A percentile compares a stretch with the other conserved stretches of the same genome.
phyloP scores from a whole-genome alignment of 1,139 yeast species.

The Lodderomyces metapsilosis region DNA sequence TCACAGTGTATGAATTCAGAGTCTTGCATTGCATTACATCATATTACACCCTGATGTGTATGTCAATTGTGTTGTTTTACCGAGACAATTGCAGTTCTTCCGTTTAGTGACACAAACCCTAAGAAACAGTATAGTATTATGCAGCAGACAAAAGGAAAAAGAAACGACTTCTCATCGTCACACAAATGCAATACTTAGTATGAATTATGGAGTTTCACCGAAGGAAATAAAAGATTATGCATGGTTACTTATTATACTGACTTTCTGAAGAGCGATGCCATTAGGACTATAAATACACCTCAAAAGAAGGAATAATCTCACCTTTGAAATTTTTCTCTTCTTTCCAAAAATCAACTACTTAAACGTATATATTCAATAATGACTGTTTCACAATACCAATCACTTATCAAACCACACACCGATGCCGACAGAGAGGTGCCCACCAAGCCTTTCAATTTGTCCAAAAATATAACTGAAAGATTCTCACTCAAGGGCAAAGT shows the following conservation, averaged over 20 bases:
- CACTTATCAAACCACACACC: constrained; percentile 24
- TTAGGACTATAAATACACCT: too few species aligned
- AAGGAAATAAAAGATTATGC: too few species aligned
- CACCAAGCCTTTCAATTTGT: constrained; percentile 23
- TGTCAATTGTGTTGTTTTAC: neutral
- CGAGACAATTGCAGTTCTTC: neutral
- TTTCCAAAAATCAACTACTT: neutral
- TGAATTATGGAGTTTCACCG: constrained; percentile 2
- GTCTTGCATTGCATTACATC: too few species aligned
- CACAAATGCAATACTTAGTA: neutral
- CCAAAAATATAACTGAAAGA: constrained; percentile 38
- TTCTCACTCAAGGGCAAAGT: constrained; percentile 72
- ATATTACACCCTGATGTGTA: too few species aligned
- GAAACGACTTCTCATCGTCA: neutral
- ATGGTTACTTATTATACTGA: too few species aligned
- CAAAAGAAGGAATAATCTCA: too few species aligned
- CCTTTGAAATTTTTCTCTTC: neutral
- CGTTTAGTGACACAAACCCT: too few species aligned
- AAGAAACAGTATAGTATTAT: neutral
- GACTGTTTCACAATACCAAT: constrained; percentile 11
- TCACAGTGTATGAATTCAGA: too few species aligned
- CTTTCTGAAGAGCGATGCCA: too few species aligned
- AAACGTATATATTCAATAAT: constrained; percentile 5
- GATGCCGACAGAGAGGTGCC: constrained; percentile 22
- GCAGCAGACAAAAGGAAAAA: neutral